These are phyloP conservation scores for Flaveria sonorensis DNA, from an alignment of 129 eudicot species.

Conservation along the genomic window DNA sequence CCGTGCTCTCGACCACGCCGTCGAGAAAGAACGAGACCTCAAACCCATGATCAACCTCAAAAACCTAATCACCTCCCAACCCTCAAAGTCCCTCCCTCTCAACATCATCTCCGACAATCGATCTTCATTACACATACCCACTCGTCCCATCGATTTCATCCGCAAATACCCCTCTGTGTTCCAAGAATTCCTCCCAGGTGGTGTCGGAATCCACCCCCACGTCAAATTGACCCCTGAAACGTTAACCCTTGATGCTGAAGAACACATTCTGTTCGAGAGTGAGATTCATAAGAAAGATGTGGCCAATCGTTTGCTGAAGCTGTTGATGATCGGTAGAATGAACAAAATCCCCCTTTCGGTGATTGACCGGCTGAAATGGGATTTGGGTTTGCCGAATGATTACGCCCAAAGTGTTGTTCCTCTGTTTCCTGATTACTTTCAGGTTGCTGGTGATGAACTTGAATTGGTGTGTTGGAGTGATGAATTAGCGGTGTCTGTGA, in stretches of 20 bases:
- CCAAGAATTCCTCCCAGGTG: constrained; percentile 67
- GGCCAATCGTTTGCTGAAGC: constrained; percentile 68
- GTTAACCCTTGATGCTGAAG: constrained; percentile 54
- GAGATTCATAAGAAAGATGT: constrained; percentile 47
- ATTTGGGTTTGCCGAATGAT: constrained; percentile 73
- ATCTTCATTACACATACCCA: constrained; percentile 51
- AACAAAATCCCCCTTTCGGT: constrained; percentile 55
- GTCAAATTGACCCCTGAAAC: constrained; percentile 57
- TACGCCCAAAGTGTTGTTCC: constrained; percentile 56
- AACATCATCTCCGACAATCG: constrained; percentile 50
- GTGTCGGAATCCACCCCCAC: constrained; percentile 60
- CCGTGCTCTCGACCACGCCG: constrained; percentile 88
- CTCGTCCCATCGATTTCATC: constrained; percentile 82
- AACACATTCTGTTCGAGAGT: constrained; percentile 43
- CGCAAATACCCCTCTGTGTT: constrained; percentile 76
- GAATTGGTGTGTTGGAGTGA: constrained; percentile 89
- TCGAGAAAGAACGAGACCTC: constrained; percentile 71
- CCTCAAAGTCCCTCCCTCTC: constrained; percentile 79
- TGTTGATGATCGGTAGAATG: constrained; percentile 64
- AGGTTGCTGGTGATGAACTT: constrained; percentile 42
- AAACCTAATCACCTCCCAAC: constrained; percentile 67
- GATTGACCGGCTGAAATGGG: constrained; percentile 75
- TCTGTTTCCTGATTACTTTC: constrained; percentile 79
- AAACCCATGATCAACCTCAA: constrained; percentile 65
- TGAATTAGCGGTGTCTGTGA: constrained; percentile 66